Evolutionary conservation across 768 basidiomycete species (phyloP).

Genomic region (Lactifluus volemus): DNA sequence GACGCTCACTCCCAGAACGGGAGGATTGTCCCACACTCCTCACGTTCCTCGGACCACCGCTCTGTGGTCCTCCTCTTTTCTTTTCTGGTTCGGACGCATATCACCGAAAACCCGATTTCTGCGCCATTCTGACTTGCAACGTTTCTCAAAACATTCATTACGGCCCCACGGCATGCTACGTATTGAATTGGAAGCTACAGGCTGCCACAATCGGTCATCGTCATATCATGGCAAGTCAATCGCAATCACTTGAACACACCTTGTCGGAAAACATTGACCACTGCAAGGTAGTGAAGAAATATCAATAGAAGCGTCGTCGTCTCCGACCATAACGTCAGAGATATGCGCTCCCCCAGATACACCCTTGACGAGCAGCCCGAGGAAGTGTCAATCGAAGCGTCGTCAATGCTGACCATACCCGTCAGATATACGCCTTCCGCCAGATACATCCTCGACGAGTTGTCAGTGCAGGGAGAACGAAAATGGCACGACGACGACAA

Average conservation of each 20-base stretch:
- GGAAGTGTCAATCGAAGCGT: not conserved
- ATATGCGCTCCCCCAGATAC: not conserved
- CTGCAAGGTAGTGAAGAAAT: constrained; percentile 22
- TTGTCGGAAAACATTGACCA: constrained; percentile 23
- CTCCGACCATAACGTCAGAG: constrained; percentile 9
- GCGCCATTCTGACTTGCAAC: no score
- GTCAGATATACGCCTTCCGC: constrained; percentile 5
- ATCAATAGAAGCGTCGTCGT: not conserved
- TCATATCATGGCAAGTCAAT: no score
- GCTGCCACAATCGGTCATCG: no score
- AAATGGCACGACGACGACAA: constrained; percentile 45
- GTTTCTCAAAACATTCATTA: no score
- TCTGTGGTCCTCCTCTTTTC: no score
- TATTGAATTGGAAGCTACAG: no score
- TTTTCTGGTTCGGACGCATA: no score
- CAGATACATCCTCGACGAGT: not conserved
- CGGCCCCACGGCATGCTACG: no score
- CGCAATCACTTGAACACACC: not conserved
- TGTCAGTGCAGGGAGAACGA: constrained; percentile 34
- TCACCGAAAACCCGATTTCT: no score
- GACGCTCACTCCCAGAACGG: no score
- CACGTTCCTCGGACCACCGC: no score
- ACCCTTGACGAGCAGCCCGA: constrained; percentile 4
- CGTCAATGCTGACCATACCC: constrained; percentile 9
- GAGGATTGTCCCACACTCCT: no score